Conservation (phyloP, 2,329 filamentous ascomycete genomes). For the Dryadomyces quercus-mongolicae region DNA sequence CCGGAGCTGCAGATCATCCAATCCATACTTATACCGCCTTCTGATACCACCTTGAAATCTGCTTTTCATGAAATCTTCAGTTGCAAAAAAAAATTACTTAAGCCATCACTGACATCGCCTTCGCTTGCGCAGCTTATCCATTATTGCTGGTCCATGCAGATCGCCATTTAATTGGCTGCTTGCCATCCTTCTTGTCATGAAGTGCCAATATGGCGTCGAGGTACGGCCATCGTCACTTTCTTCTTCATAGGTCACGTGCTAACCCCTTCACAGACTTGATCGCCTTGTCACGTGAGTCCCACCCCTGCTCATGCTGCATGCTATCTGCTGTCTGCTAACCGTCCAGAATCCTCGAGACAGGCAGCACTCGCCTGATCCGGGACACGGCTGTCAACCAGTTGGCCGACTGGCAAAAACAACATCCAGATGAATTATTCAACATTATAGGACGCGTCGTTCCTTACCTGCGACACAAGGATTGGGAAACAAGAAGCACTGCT, state of each 20-base stretch:
- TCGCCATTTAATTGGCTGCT: conserved; percentile 7
- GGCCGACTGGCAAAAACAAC: conserved; percentile 94
- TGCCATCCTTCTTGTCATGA: conserved; percentile 17
- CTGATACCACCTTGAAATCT: background rate
- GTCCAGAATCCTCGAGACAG: conserved; percentile 81
- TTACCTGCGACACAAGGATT: conserved; percentile 87
- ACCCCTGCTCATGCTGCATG: background rate
- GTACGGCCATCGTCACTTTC: conserved; percentile 21
- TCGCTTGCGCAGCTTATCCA: background rate
- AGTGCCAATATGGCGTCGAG: conserved; percentile 44
- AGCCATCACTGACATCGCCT: background rate
- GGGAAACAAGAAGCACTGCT: conserved; percentile 90
- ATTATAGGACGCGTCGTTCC: conserved; percentile 88
- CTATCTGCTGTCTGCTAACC: background rate
- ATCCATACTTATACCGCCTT: background rate
- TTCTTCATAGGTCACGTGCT: conserved; percentile 7
- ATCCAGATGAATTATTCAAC: conserved; percentile 95
- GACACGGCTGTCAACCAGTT: conserved; percentile 96
- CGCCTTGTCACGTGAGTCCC: conserved; percentile 71
- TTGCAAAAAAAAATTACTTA: background rate
- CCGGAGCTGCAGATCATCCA: background rate
- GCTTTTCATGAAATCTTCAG: background rate
- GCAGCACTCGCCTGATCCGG: conserved; percentile 88
- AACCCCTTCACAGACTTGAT: conserved; percentile 50
- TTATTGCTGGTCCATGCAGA: background rate